Evolutionary conservation across 805 yeast species (phyloP).

Genomic region (Trichomonascus vanleenenianus): DNA sequence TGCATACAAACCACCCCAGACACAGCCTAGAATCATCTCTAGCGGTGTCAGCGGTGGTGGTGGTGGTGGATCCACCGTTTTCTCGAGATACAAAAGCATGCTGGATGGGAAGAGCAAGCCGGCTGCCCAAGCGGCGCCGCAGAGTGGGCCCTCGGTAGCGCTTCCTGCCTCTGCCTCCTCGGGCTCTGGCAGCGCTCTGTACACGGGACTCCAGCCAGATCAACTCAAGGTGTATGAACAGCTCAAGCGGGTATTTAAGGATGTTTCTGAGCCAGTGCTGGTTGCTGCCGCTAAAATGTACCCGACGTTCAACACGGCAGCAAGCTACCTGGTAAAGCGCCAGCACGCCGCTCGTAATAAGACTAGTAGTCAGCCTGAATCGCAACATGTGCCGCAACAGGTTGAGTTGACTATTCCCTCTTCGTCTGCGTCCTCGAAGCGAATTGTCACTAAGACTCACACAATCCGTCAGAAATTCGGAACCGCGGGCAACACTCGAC

Average conservation of each 20-base stretch:
- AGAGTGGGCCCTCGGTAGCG: not conserved
- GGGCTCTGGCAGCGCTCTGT: too few species aligned
- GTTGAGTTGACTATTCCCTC: too few species aligned
- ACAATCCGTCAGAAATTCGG: conserved; percentile 1
- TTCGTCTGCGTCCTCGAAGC: too few species aligned
- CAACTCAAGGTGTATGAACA: not conserved
- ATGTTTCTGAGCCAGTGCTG: not conserved
- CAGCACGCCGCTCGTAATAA: too few species aligned
- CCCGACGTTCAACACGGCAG: conserved; percentile 29
- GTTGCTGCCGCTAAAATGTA: conserved; percentile 16
- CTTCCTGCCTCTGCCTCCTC: too few species aligned
- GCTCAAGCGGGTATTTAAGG: not conserved
- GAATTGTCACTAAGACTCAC: too few species aligned
- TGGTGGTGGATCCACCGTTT: conserved; percentile 3
- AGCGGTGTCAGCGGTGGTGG: not conserved
- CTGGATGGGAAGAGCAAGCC: not conserved
- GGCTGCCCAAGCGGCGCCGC: not conserved
- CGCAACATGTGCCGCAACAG: too few species aligned
- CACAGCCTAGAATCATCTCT: too few species aligned
- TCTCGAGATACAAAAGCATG: conserved; percentile 5
- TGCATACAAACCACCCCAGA: not conserved
- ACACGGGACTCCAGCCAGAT: not conserved
- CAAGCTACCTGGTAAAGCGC: conserved; percentile 9
- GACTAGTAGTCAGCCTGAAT: conserved; percentile 25
- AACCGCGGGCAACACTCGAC: not conserved